phyloP scores from a whole-genome alignment of 495 filamentous ascomycete genomes.

The Gamarada debralockiae region DNA sequence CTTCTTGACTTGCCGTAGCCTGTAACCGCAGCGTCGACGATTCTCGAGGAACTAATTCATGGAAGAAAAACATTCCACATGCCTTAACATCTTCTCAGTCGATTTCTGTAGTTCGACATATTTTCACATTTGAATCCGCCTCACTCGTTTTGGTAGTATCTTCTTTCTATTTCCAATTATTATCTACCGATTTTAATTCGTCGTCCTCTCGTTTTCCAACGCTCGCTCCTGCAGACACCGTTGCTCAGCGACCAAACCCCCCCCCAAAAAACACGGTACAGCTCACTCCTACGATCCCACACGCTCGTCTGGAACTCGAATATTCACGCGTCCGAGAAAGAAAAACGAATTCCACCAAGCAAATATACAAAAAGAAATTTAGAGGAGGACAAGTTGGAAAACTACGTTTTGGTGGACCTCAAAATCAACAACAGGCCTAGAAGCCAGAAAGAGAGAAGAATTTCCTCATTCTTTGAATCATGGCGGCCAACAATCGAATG shows the following conservation, averaged over 20 bases:
- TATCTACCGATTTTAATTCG: constrained; percentile 15
- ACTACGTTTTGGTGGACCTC: no score
- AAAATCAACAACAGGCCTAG: constrained; percentile 16
- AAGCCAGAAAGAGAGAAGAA: constrained; percentile 4
- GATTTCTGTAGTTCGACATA: constrained; percentile 27
- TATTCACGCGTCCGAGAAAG: background rate
- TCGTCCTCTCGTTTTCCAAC: constrained; percentile 13
- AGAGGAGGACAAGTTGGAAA: background rate
- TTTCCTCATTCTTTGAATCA: constrained; percentile 26
- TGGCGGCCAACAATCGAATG: constrained; percentile 71
- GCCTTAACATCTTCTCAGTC: constrained; percentile 18
- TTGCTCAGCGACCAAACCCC: constrained; percentile 21
- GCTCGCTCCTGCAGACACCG: constrained; percentile 11
- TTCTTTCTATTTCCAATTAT: constrained; percentile 32
- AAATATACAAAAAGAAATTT: background rate
- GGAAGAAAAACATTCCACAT: background rate
- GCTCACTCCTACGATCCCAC: background rate
- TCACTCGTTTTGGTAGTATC: constrained; percentile 48
- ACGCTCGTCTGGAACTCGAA: background rate
- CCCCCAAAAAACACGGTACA: background rate
- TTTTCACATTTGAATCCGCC: constrained; percentile 23
- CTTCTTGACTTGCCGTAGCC: background rate
- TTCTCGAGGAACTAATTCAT: background rate
- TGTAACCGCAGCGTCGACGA: background rate
- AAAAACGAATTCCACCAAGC: background rate